These are phyloP conservation scores for Nemania serpens DNA, from an alignment of 2,329 filamentous ascomycete species.

Conservation along the genomic window DNA sequence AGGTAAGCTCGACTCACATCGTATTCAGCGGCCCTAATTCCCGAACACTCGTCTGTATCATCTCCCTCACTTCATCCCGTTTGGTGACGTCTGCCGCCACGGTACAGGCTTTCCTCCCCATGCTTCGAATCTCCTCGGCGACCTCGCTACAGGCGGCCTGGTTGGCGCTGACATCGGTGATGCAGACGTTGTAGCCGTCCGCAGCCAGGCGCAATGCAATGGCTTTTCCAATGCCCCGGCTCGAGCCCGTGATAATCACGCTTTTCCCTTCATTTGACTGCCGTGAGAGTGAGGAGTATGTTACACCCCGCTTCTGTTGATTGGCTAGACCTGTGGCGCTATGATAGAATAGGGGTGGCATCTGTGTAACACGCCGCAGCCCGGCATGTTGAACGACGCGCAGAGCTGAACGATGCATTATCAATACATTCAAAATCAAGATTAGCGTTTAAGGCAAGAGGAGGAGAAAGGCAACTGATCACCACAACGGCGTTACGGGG, in stretches of 20 bases:
- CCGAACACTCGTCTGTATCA: constrained; percentile 57
- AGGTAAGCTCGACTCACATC: constrained; percentile 39
- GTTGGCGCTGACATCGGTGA: constrained; percentile 65
- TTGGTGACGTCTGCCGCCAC: constrained; percentile 66
- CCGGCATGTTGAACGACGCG: no score
- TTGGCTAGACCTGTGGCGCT: neutral
- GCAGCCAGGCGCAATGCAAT: constrained; percentile 66
- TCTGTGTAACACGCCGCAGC: neutral
- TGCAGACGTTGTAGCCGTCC: constrained; percentile 68
- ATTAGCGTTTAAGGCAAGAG: no score
- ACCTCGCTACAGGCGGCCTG: constrained; percentile 56
- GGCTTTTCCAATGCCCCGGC: constrained; percentile 57
- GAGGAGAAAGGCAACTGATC: no score
- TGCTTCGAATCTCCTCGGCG: constrained; percentile 55
- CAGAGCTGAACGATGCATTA: no score
- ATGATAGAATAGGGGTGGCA: neutral
- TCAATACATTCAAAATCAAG: no score
- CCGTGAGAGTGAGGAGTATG: constrained; percentile 32
- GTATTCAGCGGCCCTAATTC: constrained; percentile 56
- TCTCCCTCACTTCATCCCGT: constrained; percentile 52
- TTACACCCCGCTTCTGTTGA: neutral
- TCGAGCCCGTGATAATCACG: constrained; percentile 40
- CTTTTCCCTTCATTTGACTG: constrained; percentile 26
- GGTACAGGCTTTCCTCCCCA: constrained; percentile 58
- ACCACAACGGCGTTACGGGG: no score